phyloP scores from a whole-genome alignment of 345 rosid genomes.

The Crucihimalaya himalaica region DNA sequence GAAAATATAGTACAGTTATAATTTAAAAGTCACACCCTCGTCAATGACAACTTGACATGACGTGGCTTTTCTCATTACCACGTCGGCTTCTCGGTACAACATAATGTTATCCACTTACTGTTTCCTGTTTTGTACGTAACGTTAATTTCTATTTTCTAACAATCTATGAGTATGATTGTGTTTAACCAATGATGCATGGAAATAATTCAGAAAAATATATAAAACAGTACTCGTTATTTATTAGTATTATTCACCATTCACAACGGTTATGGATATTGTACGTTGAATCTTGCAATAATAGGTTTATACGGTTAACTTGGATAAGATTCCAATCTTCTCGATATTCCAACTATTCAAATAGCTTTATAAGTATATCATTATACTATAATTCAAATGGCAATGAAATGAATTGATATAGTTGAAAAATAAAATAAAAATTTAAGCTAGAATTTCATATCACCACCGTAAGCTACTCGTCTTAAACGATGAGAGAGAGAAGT shows the following conservation, averaged over 20 bases:
- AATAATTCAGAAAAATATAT: too few species aligned
- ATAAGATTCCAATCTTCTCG: slow-evolving; percentile 23
- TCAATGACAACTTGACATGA: slow-evolving; percentile 29
- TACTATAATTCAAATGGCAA: neutral
- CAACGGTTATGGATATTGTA: neutral
- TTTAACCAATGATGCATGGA: neutral
- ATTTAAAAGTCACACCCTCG: neutral
- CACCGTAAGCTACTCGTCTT: neutral
- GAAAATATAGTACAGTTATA: neutral
- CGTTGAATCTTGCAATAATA: slow-evolving; percentile 13
- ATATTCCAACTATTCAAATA: neutral
- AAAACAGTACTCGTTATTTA: too few species aligned
- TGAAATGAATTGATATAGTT: neutral
- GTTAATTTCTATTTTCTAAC: neutral
- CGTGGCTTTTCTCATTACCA: slow-evolving; percentile 28
- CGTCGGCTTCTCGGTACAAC: slow-evolving; percentile 22
- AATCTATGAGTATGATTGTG: slow-evolving; percentile 11
- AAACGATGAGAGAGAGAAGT: neutral
- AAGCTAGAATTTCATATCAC: neutral
- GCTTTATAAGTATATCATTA: neutral
- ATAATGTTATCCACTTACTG: slow-evolving; percentile 32
- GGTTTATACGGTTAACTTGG: slow-evolving; percentile 20
- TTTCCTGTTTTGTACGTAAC: slow-evolving; percentile 7
- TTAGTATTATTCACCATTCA: neutral
- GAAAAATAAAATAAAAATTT: neutral